Conservation (phyloP, 192 early-diverging fungal species). For the Backusella tuberculispora region DNA sequence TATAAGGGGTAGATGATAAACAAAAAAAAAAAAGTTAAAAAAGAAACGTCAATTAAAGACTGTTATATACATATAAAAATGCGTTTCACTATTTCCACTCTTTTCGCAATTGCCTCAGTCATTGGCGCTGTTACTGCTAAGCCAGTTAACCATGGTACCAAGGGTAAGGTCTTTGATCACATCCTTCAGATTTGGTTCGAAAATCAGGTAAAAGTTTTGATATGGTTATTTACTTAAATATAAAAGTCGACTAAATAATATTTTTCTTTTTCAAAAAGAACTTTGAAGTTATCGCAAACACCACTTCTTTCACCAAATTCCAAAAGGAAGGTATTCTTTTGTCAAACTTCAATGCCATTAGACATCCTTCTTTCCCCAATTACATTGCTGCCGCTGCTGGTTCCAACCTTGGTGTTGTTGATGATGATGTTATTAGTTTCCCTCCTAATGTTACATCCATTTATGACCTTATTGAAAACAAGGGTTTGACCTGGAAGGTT, state of each 20-base stretch:
- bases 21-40: background rate
- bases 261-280: background rate
- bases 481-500: constrained; percentile 36
- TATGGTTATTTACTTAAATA: background rate
- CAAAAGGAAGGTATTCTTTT: constrained; percentile 15
- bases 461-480: constrained; percentile 35
- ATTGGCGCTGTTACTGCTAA: constrained; percentile 3
- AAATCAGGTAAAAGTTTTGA: constrained; percentile 18
- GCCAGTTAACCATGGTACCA: background rate
- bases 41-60: no score
- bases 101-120: constrained; percentile 19
- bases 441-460: constrained; percentile 40
- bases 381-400: constrained; percentile 67
- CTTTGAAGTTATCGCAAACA: constrained; percentile 13
- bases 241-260: background rate
- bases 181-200: constrained; percentile 37
- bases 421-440: constrained; percentile 50
- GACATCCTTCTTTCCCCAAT: constrained; percentile 77
- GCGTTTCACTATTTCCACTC: constrained; percentile 21
- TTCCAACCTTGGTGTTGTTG: constrained; percentile 44
- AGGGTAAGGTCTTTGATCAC: constrained; percentile 34
- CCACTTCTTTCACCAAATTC: constrained; percentile 1
- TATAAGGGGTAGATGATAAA: background rate
- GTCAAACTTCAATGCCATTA: constrained; percentile 22
- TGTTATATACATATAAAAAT: background rate